Base-by-base conservation (phyloP, 371 early-diverging fungal species). In the Syncephalastrum monosporum region DNA sequence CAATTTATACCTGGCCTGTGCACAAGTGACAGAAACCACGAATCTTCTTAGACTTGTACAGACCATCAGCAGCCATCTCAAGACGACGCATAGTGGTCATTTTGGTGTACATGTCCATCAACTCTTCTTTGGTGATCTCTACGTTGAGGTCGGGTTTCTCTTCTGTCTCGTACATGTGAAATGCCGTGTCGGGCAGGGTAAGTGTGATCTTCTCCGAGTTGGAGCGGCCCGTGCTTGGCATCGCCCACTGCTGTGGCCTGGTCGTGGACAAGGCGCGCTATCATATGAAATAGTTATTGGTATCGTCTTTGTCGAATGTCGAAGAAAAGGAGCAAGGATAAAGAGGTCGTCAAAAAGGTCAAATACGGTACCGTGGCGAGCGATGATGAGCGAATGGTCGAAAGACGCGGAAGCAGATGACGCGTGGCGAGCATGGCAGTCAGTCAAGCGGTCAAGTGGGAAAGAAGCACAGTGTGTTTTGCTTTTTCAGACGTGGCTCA, bases 11-110 rank as follows among this genome's bases (percentile, higher is more conserved):
- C 86, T 99, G 99, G 55, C 99, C 99, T 64, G 92, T 97, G 72
- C 93, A 93, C 82, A 99, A 84, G 79, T 99, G 99, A 80, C 99
- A 99, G 90, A 99, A 99, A 62, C 99, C 99, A 60, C 98, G 87
- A 61, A 99, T 97, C 76, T 93, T 75, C 80, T 95, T 95, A 62
- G 88, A 84, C 84, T 98, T 96, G 90, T 99, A 99, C 59, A 93
- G 85, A 75, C 88, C 86, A 74, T 97, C 97, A 47, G 93, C 91
- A 46, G 92, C 91, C 84, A 91, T 94, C 78, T 98, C 97, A 81
- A 98, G 81, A 50, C 97, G 85, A 57, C 98, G 82, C 82, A 96
- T 92, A 43, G 71, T 69, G 52, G 90, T 88, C 96, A 97, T 95
- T 69, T 84, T 81, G 56, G 79, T 82, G 79, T 95, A 98, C 83